These are phyloP conservation scores for Alternaria gansuensis DNA, from an alignment of 2,329 filamentous ascomycete species.

Conservation along the genomic window DNA sequence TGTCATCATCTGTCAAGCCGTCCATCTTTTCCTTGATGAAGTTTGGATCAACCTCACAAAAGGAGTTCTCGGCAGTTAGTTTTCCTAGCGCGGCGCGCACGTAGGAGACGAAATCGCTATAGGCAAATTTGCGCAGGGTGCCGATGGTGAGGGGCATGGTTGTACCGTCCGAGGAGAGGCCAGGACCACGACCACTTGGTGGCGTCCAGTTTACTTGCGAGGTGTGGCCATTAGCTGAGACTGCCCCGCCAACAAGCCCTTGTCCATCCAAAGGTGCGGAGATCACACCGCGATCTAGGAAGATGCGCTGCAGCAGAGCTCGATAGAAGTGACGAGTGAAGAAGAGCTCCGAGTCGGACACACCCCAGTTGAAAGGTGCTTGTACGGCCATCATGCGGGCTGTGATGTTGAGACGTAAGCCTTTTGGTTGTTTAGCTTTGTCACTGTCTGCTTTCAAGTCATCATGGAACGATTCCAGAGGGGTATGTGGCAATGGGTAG, in stretches of 20 bases:
- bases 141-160: constrained; percentile 88
- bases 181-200: constrained; percentile 59
- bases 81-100: constrained; percentile 83
- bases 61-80: constrained; percentile 57
- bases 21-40: constrained; percentile 73
- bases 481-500: constrained; percentile 49
- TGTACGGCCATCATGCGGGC: constrained; percentile 98
- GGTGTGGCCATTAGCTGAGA: constrained; percentile 45
- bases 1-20: constrained; percentile 76
- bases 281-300: constrained; percentile 83
- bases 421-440: constrained; percentile 48
- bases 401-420: constrained; percentile 90
- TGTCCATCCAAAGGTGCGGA: constrained; percentile 58
- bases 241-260: constrained; percentile 51
- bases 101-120: constrained; percentile 77
- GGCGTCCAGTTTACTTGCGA: constrained; percentile 49
- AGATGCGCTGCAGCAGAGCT: constrained; percentile 88
- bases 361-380: constrained; percentile 91
- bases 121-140: constrained; percentile 80
- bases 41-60: constrained; percentile 47
- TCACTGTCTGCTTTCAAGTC: constrained; percentile 21
- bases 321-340: constrained; percentile 95
- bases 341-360: constrained; percentile 81
- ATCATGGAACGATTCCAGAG: constrained; percentile 11
- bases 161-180: constrained; percentile 58